phyloP scores from a whole-genome alignment of 225 moss, liverwort and hornwort species.

The Rhytidiadelphus loreus region DNA sequence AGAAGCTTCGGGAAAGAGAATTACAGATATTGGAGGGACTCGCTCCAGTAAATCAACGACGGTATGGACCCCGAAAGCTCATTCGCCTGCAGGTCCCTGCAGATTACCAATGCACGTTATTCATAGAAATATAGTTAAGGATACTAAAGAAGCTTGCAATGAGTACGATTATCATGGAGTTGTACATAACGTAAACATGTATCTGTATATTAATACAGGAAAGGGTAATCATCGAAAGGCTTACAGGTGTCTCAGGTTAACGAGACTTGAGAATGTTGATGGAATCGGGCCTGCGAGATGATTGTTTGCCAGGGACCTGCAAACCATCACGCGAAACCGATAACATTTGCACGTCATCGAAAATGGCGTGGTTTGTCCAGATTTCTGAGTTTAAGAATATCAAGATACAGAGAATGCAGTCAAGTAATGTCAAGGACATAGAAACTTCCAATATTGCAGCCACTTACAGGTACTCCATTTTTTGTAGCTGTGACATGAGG shows the following conservation, averaged over 20 bases:
- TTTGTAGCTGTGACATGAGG: conserved; percentile 46
- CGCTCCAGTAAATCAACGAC: conserved; percentile 46
- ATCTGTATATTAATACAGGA: not conserved
- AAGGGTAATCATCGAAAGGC: not conserved
- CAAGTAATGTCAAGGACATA: not conserved
- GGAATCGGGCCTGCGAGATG: conserved; percentile 40
- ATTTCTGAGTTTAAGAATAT: not conserved
- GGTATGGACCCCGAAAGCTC: conserved; percentile 46
- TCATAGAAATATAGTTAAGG: not conserved
- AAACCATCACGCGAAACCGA: not conserved
- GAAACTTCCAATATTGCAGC: not conserved
- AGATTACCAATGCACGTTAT: not conserved
- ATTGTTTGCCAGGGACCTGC: conserved; percentile 28
- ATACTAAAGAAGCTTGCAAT: not conserved
- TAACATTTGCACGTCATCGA: not conserved
- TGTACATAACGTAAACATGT: not conserved
- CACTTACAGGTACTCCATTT: conserved; percentile 39
- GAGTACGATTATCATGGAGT: not conserved
- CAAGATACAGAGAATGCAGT: not conserved
- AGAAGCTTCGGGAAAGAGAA: not conserved
- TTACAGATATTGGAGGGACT: conserved; percentile 44
- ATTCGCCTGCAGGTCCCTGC: conserved; percentile 38
- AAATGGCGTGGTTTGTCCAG: not conserved
- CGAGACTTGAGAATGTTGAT: conserved; percentile 35
- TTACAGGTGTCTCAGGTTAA: conserved; percentile 39